Evolutionary conservation across 2,329 filamentous ascomycete genomes (phyloP), one percentile per base, ranked within the genome.

Genomic region (Ascochyta lentis): DNA sequence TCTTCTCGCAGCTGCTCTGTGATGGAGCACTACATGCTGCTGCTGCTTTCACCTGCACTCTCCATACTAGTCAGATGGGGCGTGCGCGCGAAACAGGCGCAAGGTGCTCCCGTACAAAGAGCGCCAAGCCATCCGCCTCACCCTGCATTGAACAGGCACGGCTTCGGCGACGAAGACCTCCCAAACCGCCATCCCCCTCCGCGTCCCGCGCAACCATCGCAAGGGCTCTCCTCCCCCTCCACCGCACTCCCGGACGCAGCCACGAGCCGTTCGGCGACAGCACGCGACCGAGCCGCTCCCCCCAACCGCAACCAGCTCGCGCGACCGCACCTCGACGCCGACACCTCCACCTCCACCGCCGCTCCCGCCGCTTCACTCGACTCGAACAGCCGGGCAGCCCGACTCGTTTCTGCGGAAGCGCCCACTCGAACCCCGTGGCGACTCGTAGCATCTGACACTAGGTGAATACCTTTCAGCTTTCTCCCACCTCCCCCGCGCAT

Each of bases 401-500:
- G 69, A 61, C 61, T 69, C 72, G 64, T 66, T 56, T 74, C 73
- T 71, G 70, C 73, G 72, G 75, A 76, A 77, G 74, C 75, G 75
- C 73, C 64, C 47, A 74, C 71, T 73, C 38, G 47, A 56, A 56
- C 60, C 59, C 63, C 69, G 75, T 77, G 75, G 75, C 74, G 71
- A 72, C 63, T 64, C 67, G 64, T 67, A 70, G 66, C 54, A 68
- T 68, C 69, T 77, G 73, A 76, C 70, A 55, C 40, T 70, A 77
- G 75, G 75, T 77, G 71, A 66, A 64, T 74, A 70, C 60, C 46
- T 64, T 63, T 63, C 63, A 50, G 55, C 65, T 71, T 68, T 39
- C 58, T 52, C 57, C 60, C 48, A 45, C 58, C 53, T 55, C 54
- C 56, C 54, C 42, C 53, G 59, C 61, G 31, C 60, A 58, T 55